Evolutionary conservation across 148 eudicot genomes (phyloP), one percentile per base, ranked within the genome.

Genomic region (Rhododendron vialii): DNA sequence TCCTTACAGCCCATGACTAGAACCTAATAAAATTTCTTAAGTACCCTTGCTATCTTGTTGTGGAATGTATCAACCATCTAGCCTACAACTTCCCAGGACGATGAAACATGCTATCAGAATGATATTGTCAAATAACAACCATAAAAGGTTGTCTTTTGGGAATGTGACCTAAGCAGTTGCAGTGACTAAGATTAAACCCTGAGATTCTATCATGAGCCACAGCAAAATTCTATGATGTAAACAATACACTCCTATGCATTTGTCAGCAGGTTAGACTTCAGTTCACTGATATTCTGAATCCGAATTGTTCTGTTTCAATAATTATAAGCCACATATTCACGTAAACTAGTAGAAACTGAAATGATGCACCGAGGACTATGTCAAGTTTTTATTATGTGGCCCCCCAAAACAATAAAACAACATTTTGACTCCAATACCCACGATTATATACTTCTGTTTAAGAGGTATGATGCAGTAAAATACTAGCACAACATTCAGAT

Each of bases 101-200:
- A 41, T 77, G 80, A 77, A 77, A 77, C 50, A 77, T 77, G 80
- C 80, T 22, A 41, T 50, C 26, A 77, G 50, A 76, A 77, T 77
- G 51, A 77, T 3, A 77, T 41, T 4, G 1, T 77, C 50, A 77
- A 43, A 20, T 77, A 77, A 77, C 80, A 36, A 20, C 80, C 26
- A 41, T 22, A 77, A 38, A 38, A 41, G 22, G n/a, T 20, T 7
- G 51, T 38, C 45, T 75, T 43, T 43, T 41, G 13, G 26, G 26
- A 75, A 77, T 77, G 48, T 41, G 28, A 38, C 26, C 14, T 0
- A 41, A 22, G 28, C 50, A 38, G 26, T 41, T 41, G 80, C 26
- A 9, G n/a, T 8, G 48, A 41, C 26, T 15, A 47, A 45, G 81
- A 45, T 8, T 47, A 78, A 41, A 78, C 55, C 81, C 11, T 78